Evolutionary conservation across 352 stramenopile genomes (phyloP), one percentile per base, ranked within the genome.

Genomic region (Phytophthora cactorum): DNA sequence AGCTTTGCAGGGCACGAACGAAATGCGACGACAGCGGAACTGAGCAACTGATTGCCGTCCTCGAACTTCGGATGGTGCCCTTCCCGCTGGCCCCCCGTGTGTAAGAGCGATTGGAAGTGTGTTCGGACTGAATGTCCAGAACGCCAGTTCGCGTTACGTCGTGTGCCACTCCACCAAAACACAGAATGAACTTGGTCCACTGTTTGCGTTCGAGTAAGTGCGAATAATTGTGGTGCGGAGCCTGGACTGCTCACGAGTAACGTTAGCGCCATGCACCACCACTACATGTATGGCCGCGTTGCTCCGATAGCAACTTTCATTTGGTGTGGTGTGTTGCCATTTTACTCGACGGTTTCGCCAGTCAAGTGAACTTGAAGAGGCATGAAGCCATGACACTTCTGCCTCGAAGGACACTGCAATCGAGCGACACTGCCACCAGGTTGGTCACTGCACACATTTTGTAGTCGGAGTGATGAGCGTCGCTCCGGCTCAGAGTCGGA

Each of bases 81-180:
- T 56, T 73, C 47, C 52, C 39, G 15, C 43, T 25, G 22, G 11
- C 29, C 25, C 59, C 31, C 46, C 28, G 36, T 59, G 11, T 58
- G 45, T 62, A 53, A 49, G 39, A 52, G 53, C 28, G 41, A 52
- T 49, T 34, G 32, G 44, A 28, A 39, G 44, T 54, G 55, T 56
- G 45, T 17, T 15, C 25, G 59, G 29, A 60, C 66, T 52, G 63
- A 69, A 57, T 57, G 52, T 49, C 46, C 36, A 67, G 56, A 77
- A 63, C 49, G 69, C 69, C 69, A 77, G 69, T 77, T 77, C 64
- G 49, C 52, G 53, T 34, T 58, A 57, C 52, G 47, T 69, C 44
- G 69, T 59, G 43, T 55, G 44, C 62, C 60, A 74, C 57, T 64
- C 65, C 51, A 66, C 38, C 27, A 62, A 61, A 66, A 70, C 61